Percentiles rank a stretch among this genome's conserved stretches.
These are phyloP conservation scores for Ceratocystis lukuohia DNA, from an alignment of 2,329 filamentous ascomycete genomes.

Conservation along the genomic window DNA sequence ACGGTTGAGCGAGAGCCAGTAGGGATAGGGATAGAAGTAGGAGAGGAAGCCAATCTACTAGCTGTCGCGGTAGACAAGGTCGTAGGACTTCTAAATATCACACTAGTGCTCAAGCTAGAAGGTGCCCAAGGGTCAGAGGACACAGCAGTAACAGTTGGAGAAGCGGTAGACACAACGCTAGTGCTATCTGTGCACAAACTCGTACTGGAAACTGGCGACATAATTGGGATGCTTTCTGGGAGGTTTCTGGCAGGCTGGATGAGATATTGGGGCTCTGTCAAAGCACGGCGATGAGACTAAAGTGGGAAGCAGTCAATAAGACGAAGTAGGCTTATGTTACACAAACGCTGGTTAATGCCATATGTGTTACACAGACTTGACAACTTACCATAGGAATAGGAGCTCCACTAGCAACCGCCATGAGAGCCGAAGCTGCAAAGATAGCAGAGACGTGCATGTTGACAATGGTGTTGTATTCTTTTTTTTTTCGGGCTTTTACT, in stretches of 20 bases:
- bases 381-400: slow-evolving; percentile 12
- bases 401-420: slow-evolving; percentile 5
- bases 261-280: not conserved
- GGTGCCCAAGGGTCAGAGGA: slow-evolving; percentile 8
- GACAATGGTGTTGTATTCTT: not conserved
- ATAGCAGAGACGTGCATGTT: slow-evolving; percentile 17
- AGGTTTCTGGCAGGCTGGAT: not conserved
- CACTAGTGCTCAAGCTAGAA: slow-evolving; percentile 10
- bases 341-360: not conserved
- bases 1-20: not conserved
- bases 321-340: not conserved
- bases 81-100: not conserved
- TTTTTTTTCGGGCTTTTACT: not conserved
- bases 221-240: not conserved
- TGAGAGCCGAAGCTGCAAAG: slow-evolving; percentile 14
- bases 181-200: not conserved
- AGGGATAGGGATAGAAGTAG: not conserved
- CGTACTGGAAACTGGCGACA: not conserved
- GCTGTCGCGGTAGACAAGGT: not conserved
- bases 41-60: not conserved
- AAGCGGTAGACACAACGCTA: not conserved
- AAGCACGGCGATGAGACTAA: not conserved
- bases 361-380: not conserved
- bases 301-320: not conserved
- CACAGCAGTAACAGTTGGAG: not conserved